phyloP scores from a whole-genome alignment of 371 early-diverging fungal species.

The Blakeslea trispora region DNA sequence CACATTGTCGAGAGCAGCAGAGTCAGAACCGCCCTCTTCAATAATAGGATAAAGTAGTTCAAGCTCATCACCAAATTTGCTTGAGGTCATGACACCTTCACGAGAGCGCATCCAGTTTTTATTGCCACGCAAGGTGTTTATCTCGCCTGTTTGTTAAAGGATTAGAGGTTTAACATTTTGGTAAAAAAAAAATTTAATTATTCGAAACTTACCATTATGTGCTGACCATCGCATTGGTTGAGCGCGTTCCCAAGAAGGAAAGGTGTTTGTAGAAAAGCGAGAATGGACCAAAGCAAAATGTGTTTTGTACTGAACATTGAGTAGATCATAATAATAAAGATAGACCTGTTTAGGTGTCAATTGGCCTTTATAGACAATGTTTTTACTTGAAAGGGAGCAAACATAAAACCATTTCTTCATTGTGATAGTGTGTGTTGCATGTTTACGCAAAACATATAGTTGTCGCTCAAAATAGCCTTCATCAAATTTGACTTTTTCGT shows the following conservation, averaged over 20 bases:
- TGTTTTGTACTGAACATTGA: slow-evolving; percentile 74
- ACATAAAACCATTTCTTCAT: slow-evolving; percentile 93
- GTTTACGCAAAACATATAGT: slow-evolving; percentile 89
- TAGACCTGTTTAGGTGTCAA: slow-evolving; percentile 94
- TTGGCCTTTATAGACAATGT: slow-evolving; percentile 96
- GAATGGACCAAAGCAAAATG: slow-evolving; percentile 97
- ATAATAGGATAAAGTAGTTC: slow-evolving; percentile 90
- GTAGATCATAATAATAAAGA: slow-evolving; percentile 87
- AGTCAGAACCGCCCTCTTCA: slow-evolving; percentile 96
- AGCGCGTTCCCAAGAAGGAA: slow-evolving; percentile 97
- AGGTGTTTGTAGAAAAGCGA: slow-evolving; percentile 98
- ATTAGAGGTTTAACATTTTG: no score
- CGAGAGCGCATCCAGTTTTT: slow-evolving; percentile 99
- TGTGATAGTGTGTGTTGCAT: slow-evolving; percentile 77
- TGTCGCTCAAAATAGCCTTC: slow-evolving; percentile 80
- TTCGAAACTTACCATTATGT: slow-evolving; percentile 87
- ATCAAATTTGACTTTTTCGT: slow-evolving; percentile 50
- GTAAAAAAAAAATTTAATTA: no score
- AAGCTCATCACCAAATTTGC: slow-evolving; percentile 77
- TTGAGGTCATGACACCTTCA: slow-evolving; percentile 89
- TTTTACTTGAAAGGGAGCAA: slow-evolving; percentile 90
- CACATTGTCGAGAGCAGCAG: slow-evolving; percentile 96
- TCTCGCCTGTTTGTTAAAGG: slow-evolving; percentile 93
- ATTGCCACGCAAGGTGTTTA: slow-evolving; percentile 97
- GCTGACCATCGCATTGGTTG: slow-evolving; percentile 97